Base-by-base conservation (phyloP, 306 rosid genomes). In the barrel medic (Medicago truncatula) region DNA sequence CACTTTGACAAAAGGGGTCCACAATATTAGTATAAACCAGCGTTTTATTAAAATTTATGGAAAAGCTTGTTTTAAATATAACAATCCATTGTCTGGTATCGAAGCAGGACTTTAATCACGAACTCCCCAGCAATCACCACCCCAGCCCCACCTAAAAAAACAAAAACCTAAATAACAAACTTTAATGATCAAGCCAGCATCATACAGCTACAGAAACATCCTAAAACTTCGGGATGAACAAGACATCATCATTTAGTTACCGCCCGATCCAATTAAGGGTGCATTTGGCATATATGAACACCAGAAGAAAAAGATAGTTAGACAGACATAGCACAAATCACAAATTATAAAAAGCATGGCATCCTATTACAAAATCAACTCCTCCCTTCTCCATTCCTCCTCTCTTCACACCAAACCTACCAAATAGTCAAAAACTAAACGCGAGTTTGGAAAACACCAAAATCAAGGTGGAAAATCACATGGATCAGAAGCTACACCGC, bases 21-120 rank as follows among this genome's bases (percentile, higher is more conserved):
- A 40, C 66, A 38, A 60, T 14, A 61, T 36, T n/a, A 31, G 38
- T 14, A 72, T 9, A 40, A 50, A 17, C 25, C 74, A 71, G 63
- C 65, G 66, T 20, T 75, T 41, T 50, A 31, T 53, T 36, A 65
- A 65, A 73, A 43, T 52, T 11, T 43, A 34, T 40, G 21, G 57
- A 74, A 64, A 64, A 74, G 16, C 53, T 58, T 36, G 71, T 47
- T 50, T 21, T 28, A 50, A 9, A 53, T 23, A 38, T 74, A 71
- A 17, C 28, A 78, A 34, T 16, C 67, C 59, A 61, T 61, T 61
- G 21, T 10, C 9, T 69, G 64, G 8, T 8, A 18, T 46, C 40
- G 58, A 58, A 56, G 16, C 9, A 25, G 39, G 20, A 15, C 53
- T 61, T 75, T 11, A 57, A 23, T 57, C 36, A 2, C n/a, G n/a